Percentiles rank a stretch among this genome's conserved stretches.
phyloP scores from a whole-genome alignment of 2,329 filamentous ascomycete genomes.

The Acephala macrosclerotiorum region DNA sequence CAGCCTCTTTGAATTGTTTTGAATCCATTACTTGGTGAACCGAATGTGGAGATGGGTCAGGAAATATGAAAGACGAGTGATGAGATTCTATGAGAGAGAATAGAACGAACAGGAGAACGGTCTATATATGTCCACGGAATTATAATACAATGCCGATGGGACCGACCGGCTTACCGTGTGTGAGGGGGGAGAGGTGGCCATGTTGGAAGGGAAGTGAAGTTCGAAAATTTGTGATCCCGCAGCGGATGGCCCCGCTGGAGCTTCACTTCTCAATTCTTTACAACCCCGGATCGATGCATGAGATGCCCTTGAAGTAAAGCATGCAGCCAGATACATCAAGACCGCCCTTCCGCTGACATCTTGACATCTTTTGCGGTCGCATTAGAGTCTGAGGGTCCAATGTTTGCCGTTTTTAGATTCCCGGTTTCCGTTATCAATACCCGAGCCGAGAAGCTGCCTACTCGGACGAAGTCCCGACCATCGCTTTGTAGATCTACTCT shows the following conservation, averaged over 20 bases:
- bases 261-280: neutral
- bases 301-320: neutral
- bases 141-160: constrained; percentile 2
- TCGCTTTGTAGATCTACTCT: too few relatives aligned
- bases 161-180: neutral
- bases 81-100: neutral
- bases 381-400: neutral
- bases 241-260: neutral
- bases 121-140: neutral
- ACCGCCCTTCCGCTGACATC: constrained; percentile 1
- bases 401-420: neutral
- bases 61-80: neutral
- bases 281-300: neutral
- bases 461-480: too few relatives aligned
- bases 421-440: neutral
- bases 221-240: neutral
- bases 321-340: neutral
- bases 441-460: neutral
- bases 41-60: neutral
- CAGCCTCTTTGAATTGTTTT: constrained; percentile 78
- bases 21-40: constrained; percentile 70
- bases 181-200: neutral
- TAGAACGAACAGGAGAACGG: neutral
- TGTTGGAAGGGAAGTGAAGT: neutral
- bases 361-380: neutral